Percentiles rank a stretch among this genome's conserved stretches.
Evolutionary conservation across 139 green algal genomes (phyloP).

Genomic region (Mychonastes homosphaera): DNA sequence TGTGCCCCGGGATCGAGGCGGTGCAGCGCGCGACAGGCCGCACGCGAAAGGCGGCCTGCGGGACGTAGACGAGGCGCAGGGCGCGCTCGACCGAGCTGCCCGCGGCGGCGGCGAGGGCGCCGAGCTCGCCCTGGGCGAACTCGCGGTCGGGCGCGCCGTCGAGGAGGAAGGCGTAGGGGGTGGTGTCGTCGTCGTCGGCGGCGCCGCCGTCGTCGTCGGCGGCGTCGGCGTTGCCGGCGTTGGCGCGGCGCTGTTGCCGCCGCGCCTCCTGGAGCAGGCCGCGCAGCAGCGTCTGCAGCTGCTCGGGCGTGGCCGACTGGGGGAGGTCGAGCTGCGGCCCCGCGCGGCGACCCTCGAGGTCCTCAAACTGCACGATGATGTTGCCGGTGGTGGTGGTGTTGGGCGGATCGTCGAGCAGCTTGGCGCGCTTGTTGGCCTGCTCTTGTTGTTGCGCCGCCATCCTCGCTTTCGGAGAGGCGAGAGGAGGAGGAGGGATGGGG

Average conservation of each 20-base stretch:
- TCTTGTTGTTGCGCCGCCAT: too few relatives aligned
- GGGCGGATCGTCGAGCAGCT: neutral
- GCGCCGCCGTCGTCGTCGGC: neutral
- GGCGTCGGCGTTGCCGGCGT: neutral
- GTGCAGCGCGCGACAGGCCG: conserved; percentile 85
- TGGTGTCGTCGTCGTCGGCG: neutral
- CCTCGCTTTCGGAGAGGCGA: too few relatives aligned
- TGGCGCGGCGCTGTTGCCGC: neutral
- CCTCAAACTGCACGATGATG: conserved; percentile 74
- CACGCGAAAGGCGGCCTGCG: conserved; percentile 87
- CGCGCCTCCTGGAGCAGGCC: conserved; percentile 59
- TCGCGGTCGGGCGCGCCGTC: neutral
- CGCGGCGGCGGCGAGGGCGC: neutral
- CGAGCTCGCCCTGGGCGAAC: neutral
- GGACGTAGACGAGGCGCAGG: neutral
- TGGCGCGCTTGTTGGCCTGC: conserved; percentile 1
- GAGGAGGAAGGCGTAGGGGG: neutral
- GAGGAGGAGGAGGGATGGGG: too few relatives aligned
- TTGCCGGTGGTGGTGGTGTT: conserved; percentile 32
- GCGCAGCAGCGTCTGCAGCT: conserved; percentile 88
- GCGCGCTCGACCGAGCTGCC: neutral
- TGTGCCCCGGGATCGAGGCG: conserved; percentile 75
- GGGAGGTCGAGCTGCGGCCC: conserved; percentile 85
- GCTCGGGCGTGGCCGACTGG: conserved; percentile 52
- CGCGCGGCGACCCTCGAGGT: conserved; percentile 44